Percentiles rank a stretch among this genome's conserved stretches.
Evolutionary conservation across 306 rosid species (phyloP).

Genomic region (Parietaria judaica): DNA sequence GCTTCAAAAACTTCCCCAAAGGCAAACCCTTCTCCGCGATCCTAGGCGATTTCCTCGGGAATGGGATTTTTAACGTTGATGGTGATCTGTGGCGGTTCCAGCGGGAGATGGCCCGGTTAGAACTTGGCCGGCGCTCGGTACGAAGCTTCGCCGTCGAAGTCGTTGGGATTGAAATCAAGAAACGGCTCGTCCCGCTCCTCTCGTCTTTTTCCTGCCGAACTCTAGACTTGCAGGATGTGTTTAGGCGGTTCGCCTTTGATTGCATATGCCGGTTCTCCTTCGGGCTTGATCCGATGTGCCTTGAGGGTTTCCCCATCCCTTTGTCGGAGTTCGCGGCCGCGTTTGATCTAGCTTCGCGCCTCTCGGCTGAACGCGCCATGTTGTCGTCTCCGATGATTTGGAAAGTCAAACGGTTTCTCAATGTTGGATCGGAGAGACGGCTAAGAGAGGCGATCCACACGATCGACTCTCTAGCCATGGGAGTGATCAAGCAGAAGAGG

Average conservation of each 20-base stretch:
- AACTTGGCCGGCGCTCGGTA: constrained; percentile 40
- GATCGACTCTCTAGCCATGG: constrained; percentile 47
- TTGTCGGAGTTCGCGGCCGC: constrained; percentile 53
- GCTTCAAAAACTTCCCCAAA: constrained; percentile 64
- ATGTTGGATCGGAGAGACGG: constrained; percentile 54
- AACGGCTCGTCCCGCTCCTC: constrained; percentile 51
- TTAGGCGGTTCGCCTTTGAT: constrained; percentile 59
- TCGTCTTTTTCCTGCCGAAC: constrained; percentile 9
- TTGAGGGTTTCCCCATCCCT: constrained; percentile 42
- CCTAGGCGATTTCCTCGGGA: constrained; percentile 65
- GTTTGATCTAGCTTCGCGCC: constrained; percentile 57
- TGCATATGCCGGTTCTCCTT: constrained; percentile 61
- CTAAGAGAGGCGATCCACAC: constrained; percentile 30
- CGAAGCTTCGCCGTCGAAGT: constrained; percentile 54
- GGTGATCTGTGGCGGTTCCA: constrained; percentile 69
- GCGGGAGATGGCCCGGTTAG: constrained; percentile 51
- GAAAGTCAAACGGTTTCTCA: constrained; percentile 59
- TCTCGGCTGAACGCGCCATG: constrained; percentile 86
- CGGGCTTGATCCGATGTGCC: constrained; percentile 65
- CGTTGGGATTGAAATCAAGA: constrained; percentile 42
- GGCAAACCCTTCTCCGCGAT: constrained; percentile 59
- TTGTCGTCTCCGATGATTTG: constrained; percentile 49
- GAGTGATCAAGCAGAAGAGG: constrained; percentile 50
- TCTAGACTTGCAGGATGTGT: constrained; percentile 68
- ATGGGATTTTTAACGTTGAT: constrained; percentile 81